These are phyloP conservation scores for Hypoxylon perforatum DNA, from an alignment of 495 filamentous ascomycete species.

Conservation along the genomic window DNA sequence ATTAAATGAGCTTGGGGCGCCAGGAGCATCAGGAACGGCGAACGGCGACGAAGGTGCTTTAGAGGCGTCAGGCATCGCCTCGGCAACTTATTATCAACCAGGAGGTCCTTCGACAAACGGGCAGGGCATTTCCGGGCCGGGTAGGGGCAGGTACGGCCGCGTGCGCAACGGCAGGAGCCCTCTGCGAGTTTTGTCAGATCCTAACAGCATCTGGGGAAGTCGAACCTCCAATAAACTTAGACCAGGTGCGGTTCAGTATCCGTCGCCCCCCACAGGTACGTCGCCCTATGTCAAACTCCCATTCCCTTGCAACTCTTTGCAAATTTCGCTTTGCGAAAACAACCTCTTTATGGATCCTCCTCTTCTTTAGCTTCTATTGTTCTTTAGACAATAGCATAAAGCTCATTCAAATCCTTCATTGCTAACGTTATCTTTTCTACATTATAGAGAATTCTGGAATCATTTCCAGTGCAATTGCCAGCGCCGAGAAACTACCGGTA, in stretches of 20 bases:
- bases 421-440: slow-evolving; percentile 21
- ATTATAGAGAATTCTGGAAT: slow-evolving; percentile 73
- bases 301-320: not conserved
- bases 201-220: slow-evolving; percentile 65
- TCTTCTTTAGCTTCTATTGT: not conserved
- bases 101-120: slow-evolving; percentile 57
- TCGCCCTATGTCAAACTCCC: slow-evolving; percentile 13
- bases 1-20: slow-evolving; percentile 55
- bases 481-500: slow-evolving; percentile 77
- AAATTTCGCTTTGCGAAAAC: too few species aligned
- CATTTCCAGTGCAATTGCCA: slow-evolving; percentile 89
- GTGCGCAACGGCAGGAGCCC: slow-evolving; percentile 72
- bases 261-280: slow-evolving; percentile 55
- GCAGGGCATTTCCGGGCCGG: slow-evolving; percentile 79
- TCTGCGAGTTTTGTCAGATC: slow-evolving; percentile 64
- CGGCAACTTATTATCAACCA: slow-evolving; percentile 50
- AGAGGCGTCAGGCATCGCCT: slow-evolving; percentile 50
- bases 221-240: slow-evolving; percentile 47
- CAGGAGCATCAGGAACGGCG: slow-evolving; percentile 36
- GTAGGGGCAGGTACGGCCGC: slow-evolving; percentile 81
- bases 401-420: slow-evolving; percentile 8
- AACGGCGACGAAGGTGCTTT: slow-evolving; percentile 45
- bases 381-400: not conserved
- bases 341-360: not conserved
- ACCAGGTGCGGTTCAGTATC: slow-evolving; percentile 49